phyloP scores from a whole-genome alignment of 2,329 filamentous ascomycete species.

The Verticillium klebahnii region DNA sequence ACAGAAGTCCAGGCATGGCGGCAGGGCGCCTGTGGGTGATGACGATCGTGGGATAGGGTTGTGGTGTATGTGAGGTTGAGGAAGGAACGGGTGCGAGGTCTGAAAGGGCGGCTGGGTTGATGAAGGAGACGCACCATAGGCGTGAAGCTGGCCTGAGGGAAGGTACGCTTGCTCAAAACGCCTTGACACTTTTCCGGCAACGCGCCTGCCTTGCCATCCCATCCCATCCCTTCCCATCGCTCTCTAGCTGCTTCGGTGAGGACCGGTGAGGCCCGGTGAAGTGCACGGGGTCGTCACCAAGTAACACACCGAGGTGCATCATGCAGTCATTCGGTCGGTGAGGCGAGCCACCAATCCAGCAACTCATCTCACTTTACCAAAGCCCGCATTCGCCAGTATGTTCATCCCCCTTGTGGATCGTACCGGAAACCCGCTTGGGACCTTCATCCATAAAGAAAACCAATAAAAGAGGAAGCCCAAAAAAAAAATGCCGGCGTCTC shows the following conservation, averaged over 20 bases:
- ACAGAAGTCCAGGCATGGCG: background rate
- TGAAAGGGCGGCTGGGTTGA: background rate
- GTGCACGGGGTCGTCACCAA: background rate
- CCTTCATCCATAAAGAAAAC: background rate
- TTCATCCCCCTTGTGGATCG: background rate
- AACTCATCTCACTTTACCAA: background rate
- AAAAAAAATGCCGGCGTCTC: background rate
- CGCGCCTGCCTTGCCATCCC: background rate
- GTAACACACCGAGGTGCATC: background rate
- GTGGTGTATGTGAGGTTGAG: background rate
- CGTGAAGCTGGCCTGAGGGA: background rate
- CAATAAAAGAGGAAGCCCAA: background rate
- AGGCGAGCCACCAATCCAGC: background rate
- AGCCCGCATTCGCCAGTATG: background rate
- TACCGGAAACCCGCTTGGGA: background rate
- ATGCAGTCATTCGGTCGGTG: background rate
- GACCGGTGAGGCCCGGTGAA: background rate
- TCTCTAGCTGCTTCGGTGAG: background rate
- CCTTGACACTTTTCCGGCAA: background rate
- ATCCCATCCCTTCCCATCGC: background rate
- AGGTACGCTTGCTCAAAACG: background rate
- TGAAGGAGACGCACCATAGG: background rate
- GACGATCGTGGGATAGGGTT: background rate
- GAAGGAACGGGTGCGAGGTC: background rate
- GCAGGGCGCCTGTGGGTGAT: background rate